Base-by-base conservation (phyloP, 108 stramenopile genomes). In the Conticribra guillardii region DNA sequence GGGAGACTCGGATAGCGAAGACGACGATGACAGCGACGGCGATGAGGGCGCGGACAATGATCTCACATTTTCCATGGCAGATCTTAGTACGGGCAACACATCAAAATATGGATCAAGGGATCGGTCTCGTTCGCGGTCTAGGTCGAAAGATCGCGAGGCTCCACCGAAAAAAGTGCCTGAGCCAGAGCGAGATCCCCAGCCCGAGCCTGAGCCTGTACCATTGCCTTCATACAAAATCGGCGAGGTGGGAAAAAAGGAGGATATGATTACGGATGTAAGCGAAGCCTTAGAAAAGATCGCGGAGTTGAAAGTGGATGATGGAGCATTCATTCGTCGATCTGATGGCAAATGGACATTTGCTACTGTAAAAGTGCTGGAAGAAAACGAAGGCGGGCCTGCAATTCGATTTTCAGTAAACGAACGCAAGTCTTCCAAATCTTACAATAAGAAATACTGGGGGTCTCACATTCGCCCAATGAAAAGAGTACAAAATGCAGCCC, bases 321-420 rank as follows among this genome's bases (percentile, higher is more conserved):
- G 69, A 24, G 77, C 77, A 46, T 79, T 79, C 59, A 79, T 79
- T 34, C 64, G 69, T 18, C 69, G 77, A 0, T 79, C 77, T 17
- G 69, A 79, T 55, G 77, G 77, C 19, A 79, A 71, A 21, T 79
- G 77, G 77, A 79, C 77, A n/a, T 79, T 54, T 60, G 77, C 77
- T 27, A 57, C 60, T 32, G 64, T 79, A 30, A 79, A 71, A 51
- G 41, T 48, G 26, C 51, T 70, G 7, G 77, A 79, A 49, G 61
- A 71, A 47, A 57, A 41, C 2, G 65, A 71, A 17, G 69, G 77
- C 5, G 64, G 52, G 32, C 49, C 67, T 33, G 69, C 69, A 16
- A 71, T 79, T 33, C 55, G 77, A 66, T 79, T 79, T 23, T 71
- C 65, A 4, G 77, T 79, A 1, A 60, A 71, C 24, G 27, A 70